Evolutionary conservation across 352 stramenopile species (phyloP).

Genomic region (Pythium brassicae): DNA sequence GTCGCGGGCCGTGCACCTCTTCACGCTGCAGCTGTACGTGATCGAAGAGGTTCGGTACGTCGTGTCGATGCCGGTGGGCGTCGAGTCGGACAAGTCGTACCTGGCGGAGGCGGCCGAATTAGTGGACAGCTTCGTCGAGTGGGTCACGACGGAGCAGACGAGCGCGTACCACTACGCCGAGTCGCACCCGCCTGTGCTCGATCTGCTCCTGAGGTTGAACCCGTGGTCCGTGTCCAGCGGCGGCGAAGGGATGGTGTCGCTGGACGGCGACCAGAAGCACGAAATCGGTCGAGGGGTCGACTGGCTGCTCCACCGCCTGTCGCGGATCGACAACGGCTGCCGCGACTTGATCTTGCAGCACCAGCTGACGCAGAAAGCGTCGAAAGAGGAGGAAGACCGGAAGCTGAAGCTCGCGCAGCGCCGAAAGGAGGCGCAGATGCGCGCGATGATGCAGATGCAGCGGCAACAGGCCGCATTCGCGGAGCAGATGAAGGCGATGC

Average conservation of each 20-base stretch:
- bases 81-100: slow-evolving; percentile 39
- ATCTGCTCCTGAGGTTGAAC: slow-evolving; percentile 69
- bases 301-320: slow-evolving; percentile 69
- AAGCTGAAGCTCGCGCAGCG: slow-evolving; percentile 54
- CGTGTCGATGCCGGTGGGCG: slow-evolving; percentile 36
- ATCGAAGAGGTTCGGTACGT: slow-evolving; percentile 72
- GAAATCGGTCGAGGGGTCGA: slow-evolving; percentile 76
- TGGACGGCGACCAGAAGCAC: slow-evolving; percentile 82
- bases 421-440: slow-evolving; percentile 70
- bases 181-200: slow-evolving; percentile 35
- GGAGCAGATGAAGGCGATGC: slow-evolving; percentile 68
- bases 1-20: slow-evolving; percentile 68
- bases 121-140: slow-evolving; percentile 51
- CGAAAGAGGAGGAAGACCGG: slow-evolving; percentile 61
- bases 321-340: slow-evolving; percentile 41
- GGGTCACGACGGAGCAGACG: slow-evolving; percentile 45
- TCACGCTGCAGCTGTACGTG: slow-evolving; percentile 81
- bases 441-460: slow-evolving; percentile 76
- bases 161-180: slow-evolving; percentile 24
- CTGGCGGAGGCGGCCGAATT: slow-evolving; percentile 36
- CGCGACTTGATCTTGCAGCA: slow-evolving; percentile 45
- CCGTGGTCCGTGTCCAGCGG: slow-evolving; percentile 58
- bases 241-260: slow-evolving; percentile 46
- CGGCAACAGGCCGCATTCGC: slow-evolving; percentile 78
- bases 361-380: slow-evolving; percentile 53